Evolutionary conservation across 306 rosid genomes (phyloP), one percentile per base, ranked within the genome.

Genomic region (Quercus agrifolia): DNA sequence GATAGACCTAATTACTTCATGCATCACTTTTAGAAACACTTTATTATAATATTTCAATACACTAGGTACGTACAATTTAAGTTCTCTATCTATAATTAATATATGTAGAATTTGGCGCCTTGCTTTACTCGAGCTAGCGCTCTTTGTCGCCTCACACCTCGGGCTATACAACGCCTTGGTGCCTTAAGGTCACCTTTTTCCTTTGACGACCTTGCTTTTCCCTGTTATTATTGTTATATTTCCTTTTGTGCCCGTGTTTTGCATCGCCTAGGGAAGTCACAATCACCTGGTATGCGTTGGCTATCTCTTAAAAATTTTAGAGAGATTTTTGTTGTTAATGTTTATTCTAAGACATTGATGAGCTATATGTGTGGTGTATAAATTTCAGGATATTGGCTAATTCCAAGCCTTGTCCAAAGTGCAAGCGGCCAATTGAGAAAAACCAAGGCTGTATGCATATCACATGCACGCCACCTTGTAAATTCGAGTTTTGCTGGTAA

Each of bases 361-460:
- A 86, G 41, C 49, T 70, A 28, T 55, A 15, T 46, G 61, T 21
- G 14, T 74, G 56, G 74, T 74, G 12, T 41, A n/a, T 73, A 71
- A 66, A 66, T 80, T 71, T 80, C 86, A 88, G 91, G 91, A 89
- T 92, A 74, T 90, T 92, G 82, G 96, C 90, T 59, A 89, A 94
- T 84, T 89, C 93, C 49, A 90, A 92, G 81, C 92, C 94, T 31
- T 93, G 98, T 78, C 98, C 98, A 55, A 93, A 93, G 82, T 93
- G 98, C 90, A 93, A 91, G 80, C 87, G 97, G 30, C 98, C 95
- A 1, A 93, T 93, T 76, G 98, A 91, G 83, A 93, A 93, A 86
- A 91, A 93, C 82, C 95, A 90, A 83, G 98, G 98, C 33, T 93
- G 98, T 83, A 93, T 90, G 97, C 98, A 91, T 87, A 93, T 93